A percentile compares a stretch with the other conserved stretches of the same genome.
phyloP scores from a whole-genome alignment of 129 eudicot genomes.

The Tanacetum coccineum region DNA sequence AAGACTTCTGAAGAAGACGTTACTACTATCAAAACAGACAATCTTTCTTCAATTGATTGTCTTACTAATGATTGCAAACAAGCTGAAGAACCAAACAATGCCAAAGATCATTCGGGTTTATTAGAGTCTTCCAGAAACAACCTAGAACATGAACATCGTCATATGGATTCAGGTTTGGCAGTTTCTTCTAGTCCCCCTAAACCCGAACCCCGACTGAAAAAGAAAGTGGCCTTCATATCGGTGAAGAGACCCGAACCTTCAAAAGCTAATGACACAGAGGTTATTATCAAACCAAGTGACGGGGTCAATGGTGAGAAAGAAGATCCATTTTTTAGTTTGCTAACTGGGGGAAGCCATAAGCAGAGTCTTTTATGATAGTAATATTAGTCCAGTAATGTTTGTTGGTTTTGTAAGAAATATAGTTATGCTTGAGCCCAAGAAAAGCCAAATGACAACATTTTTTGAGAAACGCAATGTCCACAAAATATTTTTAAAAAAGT shows the following conservation, averaged over 20 bases:
- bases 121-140: slow-evolving; percentile 4
- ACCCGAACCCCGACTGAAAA: slow-evolving; percentile 25
- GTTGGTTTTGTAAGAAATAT: too few species aligned
- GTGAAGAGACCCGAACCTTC: slow-evolving; percentile 51
- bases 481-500: too few species aligned
- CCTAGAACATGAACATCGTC: slow-evolving; percentile 15
- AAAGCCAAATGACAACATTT: too few species aligned
- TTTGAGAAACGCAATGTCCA: too few species aligned
- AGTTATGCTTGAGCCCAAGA: too few species aligned
- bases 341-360: slow-evolving; percentile 40
- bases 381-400: too few species aligned
- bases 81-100: slow-evolving; percentile 7
- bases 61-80: slow-evolving; percentile 20
- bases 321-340: slow-evolving; percentile 49
- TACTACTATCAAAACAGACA: slow-evolving; percentile 10
- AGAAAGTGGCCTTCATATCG: slow-evolving; percentile 68
- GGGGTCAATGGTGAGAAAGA: slow-evolving; percentile 26
- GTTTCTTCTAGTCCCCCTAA: slow-evolving; percentile 8
- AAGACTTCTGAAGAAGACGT: slow-evolving; percentile 22
- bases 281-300: slow-evolving; percentile 26
- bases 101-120: slow-evolving; percentile 22
- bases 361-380: slow-evolving; percentile 22
- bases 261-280: slow-evolving; percentile 20
- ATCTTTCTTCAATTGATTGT: slow-evolving; percentile 21
- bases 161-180: slow-evolving; percentile 18